phyloP scores from a whole-genome alignment of 306 rosid species.

The Glycine latifolia region DNA sequence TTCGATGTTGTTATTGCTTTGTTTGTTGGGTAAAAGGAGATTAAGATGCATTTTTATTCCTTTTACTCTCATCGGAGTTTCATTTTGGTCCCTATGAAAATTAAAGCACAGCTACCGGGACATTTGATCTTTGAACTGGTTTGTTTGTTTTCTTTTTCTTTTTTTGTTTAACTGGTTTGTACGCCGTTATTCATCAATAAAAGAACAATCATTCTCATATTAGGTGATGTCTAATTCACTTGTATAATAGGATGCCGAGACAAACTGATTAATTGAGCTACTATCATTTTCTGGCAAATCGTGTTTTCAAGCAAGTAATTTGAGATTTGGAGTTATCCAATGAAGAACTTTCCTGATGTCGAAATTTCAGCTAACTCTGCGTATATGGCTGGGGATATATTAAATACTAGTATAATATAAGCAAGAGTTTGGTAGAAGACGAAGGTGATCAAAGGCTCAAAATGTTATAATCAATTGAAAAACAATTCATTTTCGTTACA shows the following conservation, averaged over 20 bases:
- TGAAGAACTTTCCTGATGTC: neutral
- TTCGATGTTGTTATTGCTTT: too few species aligned
- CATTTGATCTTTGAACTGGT: conserved; percentile 31
- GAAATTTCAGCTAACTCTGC: neutral
- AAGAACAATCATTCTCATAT: too few species aligned
- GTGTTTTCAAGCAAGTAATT: neutral
- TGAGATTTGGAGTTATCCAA: conserved; percentile 10
- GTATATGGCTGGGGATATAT: neutral
- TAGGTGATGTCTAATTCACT: too few species aligned
- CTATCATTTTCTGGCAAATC: neutral
- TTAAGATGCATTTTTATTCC: neutral
- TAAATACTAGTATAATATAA: neutral
- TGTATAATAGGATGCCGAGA: neutral
- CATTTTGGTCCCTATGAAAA: neutral
- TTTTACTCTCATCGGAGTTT: conserved; percentile 3
- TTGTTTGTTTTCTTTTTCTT: neutral
- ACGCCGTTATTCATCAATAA: neutral
- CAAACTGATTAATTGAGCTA: neutral
- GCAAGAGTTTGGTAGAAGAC: neutral
- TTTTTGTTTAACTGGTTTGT: too few species aligned
- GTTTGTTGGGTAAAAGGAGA: neutral
- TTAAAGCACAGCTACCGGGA: neutral
- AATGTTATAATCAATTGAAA: conserved; percentile 12
- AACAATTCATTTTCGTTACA: neutral
- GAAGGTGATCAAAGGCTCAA: neutral